Conservation (phyloP, 495 filamentous ascomycete genomes). For the Halenospora varia region DNA sequence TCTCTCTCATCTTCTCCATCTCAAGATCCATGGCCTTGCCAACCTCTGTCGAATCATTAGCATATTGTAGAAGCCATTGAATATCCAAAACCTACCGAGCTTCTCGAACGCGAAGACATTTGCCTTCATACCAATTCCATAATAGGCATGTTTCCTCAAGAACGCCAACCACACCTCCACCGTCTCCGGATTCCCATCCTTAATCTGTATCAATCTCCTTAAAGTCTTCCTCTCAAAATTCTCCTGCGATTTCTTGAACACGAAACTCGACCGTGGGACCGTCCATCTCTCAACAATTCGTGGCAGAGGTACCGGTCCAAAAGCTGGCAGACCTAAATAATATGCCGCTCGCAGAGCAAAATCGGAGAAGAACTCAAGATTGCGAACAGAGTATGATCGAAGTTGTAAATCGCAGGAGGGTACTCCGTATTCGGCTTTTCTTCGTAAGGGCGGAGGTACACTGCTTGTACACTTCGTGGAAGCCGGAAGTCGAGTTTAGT, state of each 20-base stretch:
- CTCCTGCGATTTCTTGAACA: constrained; percentile 95
- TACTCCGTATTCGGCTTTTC: constrained; percentile 65
- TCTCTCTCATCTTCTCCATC: constrained; percentile 52
- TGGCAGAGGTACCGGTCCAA: constrained; percentile 85
- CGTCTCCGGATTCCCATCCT: constrained; percentile 83
- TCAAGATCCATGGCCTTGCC: constrained; percentile 61
- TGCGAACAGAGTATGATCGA: constrained; percentile 84
- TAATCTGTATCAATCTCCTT: constrained; percentile 84
- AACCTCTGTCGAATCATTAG: constrained; percentile 45
- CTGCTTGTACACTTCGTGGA: constrained; percentile 73
- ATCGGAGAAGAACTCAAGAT: constrained; percentile 92
- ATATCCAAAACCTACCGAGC: constrained; percentile 47
- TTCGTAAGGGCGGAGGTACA: constrained; percentile 80
- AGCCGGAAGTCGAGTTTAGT: constrained; percentile 48
- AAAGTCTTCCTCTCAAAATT: constrained; percentile 93
- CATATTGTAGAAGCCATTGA: neutral
- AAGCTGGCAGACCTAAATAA: constrained; percentile 82
- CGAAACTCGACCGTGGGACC: constrained; percentile 82
- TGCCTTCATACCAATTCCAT: constrained; percentile 97
- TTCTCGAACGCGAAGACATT: constrained; percentile 87
- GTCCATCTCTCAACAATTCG: constrained; percentile 89
- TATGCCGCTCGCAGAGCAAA: constrained; percentile 94
- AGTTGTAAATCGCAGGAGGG: constrained; percentile 89
- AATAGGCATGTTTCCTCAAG: constrained; percentile 82
- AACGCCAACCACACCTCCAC: constrained; percentile 92